These are phyloP conservation scores for Penicillium crustosum DNA, from an alignment of 2,329 filamentous ascomycete genomes.

Conservation along the genomic window DNA sequence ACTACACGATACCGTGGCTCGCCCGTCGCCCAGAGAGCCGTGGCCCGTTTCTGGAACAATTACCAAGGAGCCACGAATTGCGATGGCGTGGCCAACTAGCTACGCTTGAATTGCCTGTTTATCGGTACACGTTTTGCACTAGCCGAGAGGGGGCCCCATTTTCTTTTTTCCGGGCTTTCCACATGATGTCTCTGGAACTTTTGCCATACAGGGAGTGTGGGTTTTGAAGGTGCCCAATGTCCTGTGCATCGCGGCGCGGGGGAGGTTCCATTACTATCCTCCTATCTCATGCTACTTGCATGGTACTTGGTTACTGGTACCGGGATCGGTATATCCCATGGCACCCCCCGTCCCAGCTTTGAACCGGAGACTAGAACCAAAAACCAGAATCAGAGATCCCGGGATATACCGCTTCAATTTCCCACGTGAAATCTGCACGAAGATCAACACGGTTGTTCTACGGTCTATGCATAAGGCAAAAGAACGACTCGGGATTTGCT, in stretches of 20 bases:
- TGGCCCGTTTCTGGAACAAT: slow-evolving; percentile 58
- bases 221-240: not conserved
- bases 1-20: slow-evolving; percentile 58
- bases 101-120: not conserved
- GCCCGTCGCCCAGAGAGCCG: slow-evolving; percentile 51
- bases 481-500: not conserved
- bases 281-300: not conserved
- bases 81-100: slow-evolving; percentile 27
- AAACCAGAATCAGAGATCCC: not conserved
- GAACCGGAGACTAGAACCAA: not conserved
- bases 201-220: not conserved
- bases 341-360: not conserved
- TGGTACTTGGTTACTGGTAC: not conserved
- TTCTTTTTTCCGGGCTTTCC: not conserved
- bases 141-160: not conserved
- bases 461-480: not conserved
- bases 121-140: slow-evolving; percentile 1
- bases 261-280: not conserved
- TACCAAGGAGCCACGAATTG: slow-evolving; percentile 29
- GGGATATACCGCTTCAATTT: not conserved
- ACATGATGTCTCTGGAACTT: not conserved
- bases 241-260: not conserved
- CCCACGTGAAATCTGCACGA: not conserved
- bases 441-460: not conserved
- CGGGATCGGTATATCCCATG: not conserved